Evolutionary conservation across 768 basidiomycete genomes (phyloP).

Genomic region (Leucosporidium scottii): DNA sequence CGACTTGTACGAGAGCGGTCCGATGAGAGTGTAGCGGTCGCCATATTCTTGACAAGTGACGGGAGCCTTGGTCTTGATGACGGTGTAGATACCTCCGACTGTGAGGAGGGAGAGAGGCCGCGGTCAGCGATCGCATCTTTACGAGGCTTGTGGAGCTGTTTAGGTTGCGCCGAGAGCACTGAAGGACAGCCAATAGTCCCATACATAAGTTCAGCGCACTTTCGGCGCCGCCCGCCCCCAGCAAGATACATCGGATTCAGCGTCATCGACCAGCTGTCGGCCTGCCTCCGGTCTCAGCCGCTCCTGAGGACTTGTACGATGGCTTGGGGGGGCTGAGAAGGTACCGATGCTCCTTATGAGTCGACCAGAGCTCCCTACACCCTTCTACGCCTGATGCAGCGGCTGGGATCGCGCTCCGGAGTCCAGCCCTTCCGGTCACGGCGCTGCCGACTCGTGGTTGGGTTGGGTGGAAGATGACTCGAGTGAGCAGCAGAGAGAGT

Average conservation of each 20-base stretch:
- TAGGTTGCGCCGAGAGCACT: too few species aligned
- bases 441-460: neutral
- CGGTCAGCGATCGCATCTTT: neutral
- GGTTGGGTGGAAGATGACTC: too few species aligned
- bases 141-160: neutral
- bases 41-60: conserved; percentile 95
- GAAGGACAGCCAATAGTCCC: neutral
- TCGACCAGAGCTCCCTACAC: too few species aligned
- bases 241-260: neutral
- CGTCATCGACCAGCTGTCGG: neutral
- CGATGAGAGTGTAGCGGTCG: conserved; percentile 89
- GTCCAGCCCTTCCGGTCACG: neutral
- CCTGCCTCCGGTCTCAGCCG: neutral
- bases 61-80: conserved; percentile 98
- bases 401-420: too few species aligned
- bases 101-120: conserved; percentile 13
- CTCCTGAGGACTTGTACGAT: neutral
- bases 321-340: neutral
- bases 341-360: neutral
- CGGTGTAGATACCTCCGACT: conserved; percentile 98
- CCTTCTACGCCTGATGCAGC: too few species aligned
- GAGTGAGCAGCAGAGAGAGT: neutral
- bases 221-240: neutral
- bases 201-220: neutral
- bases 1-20: conserved; percentile 95